Percentiles rank a stretch among this genome's conserved stretches.
Conservation (phyloP, 345 rosid genomes). For the Cardamine chenopodiifolia region DNA sequence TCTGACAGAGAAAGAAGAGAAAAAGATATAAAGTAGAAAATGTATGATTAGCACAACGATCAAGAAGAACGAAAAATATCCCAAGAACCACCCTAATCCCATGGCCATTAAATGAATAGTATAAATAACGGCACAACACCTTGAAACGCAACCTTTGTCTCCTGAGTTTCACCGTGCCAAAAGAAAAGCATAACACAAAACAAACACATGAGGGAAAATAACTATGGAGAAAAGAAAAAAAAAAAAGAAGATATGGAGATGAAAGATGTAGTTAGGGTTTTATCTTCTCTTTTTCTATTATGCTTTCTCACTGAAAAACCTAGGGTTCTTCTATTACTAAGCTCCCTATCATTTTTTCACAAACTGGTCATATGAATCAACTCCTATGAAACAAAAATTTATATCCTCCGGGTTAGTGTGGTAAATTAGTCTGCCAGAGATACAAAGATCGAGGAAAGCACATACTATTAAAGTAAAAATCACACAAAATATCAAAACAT, state of each 20-base stretch:
- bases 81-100: constrained; percentile 21
- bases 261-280: constrained; percentile 38
- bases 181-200: background rate
- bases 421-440: constrained; percentile 27
- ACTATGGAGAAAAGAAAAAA: background rate
- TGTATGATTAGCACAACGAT: constrained; percentile 35
- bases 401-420: constrained; percentile 15
- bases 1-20: constrained; percentile 45
- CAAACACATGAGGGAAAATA: background rate
- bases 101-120: constrained; percentile 28
- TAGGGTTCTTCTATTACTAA: constrained; percentile 33
- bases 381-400: background rate
- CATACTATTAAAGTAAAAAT: background rate
- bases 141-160: constrained; percentile 10
- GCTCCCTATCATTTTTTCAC: background rate
- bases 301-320: background rate
- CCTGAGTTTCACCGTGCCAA: background rate
- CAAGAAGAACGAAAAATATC: constrained; percentile 13
- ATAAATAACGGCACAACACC: constrained; percentile 28
- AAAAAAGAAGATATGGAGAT: constrained; percentile 8
- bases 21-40: constrained; percentile 19
- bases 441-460: constrained; percentile 22
- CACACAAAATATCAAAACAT: background rate
- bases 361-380: constrained; percentile 25
- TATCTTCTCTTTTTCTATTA: background rate